A percentile compares a stretch with the other conserved stretches of the same genome.
phyloP scores from a whole-genome alignment of 495 filamentous ascomycete species.

The Neurospora tetraspora region DNA sequence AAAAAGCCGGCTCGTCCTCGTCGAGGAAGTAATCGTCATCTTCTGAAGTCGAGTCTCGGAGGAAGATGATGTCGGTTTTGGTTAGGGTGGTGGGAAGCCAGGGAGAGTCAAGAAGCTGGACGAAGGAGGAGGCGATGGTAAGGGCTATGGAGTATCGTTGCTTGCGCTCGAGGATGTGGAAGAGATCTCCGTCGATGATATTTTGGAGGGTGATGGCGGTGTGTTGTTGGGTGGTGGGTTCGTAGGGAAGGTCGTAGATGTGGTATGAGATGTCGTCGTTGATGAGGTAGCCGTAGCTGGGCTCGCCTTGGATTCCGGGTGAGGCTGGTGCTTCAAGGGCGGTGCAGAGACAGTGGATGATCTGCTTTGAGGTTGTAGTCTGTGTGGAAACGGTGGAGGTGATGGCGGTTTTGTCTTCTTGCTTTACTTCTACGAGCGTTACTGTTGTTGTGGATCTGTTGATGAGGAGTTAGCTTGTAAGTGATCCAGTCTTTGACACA shows the following conservation, averaged over 20 bases:
- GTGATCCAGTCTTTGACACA: not conserved
- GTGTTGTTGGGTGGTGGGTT: not conserved
- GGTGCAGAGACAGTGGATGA: not conserved
- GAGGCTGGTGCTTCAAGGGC: not conserved
- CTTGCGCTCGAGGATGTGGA: slow-evolving; percentile 1
- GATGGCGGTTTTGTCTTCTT: not conserved
- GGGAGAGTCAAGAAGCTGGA: slow-evolving; percentile 11
- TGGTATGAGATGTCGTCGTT: slow-evolving; percentile 5
- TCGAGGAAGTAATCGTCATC: not conserved
- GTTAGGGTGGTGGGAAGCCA: slow-evolving; percentile 3
- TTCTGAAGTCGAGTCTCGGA: not conserved
- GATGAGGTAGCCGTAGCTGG: slow-evolving; percentile 7
- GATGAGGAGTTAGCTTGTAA: not conserved
- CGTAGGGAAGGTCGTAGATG: slow-evolving; percentile 5
- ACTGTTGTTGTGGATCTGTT: not conserved
- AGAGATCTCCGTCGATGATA: slow-evolving; percentile 4
- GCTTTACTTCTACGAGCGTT: not conserved
- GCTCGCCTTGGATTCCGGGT: not conserved
- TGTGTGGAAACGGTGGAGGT: not conserved
- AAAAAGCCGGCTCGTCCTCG: not conserved
- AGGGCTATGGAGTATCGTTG: slow-evolving; percentile 8
- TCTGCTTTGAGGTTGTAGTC: not conserved
- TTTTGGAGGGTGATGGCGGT: slow-evolving; percentile 7
- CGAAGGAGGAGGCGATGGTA: slow-evolving; percentile 11
- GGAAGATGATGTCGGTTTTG: slow-evolving; percentile 6